A percentile compares a stretch with the other conserved stretches of the same genome.
Conservation (phyloP, 177 flowering plant genomes). For the Tripterygium wilfordii region DNA sequence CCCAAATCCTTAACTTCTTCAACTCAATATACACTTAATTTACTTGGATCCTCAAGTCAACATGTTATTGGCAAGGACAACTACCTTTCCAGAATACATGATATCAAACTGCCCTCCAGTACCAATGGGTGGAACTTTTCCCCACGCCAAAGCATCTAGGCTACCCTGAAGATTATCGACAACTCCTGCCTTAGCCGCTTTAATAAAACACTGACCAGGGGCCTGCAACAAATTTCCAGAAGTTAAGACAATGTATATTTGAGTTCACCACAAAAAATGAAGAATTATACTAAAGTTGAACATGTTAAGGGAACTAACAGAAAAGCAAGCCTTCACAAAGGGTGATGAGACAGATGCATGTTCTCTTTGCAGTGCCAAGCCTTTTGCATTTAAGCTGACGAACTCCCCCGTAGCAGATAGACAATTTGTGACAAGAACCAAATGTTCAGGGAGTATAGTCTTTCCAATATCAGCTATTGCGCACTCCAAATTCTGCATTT, state of each 20-base stretch:
- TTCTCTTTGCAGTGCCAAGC: slow-evolving; percentile 51
- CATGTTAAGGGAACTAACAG: slow-evolving; percentile 35
- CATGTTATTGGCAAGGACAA: neutral
- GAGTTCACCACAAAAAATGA: neutral
- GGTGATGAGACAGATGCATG: slow-evolving; percentile 53
- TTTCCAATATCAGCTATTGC: slow-evolving; percentile 67
- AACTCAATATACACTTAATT: neutral
- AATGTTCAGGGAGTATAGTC: slow-evolving; percentile 60
- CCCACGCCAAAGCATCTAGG: slow-evolving; percentile 89
- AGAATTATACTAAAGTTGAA: neutral
- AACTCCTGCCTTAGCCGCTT: slow-evolving; percentile 71
- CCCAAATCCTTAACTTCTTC: no score
- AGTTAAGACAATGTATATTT: neutral
- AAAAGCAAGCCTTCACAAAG: slow-evolving; percentile 78
- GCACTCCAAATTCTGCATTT: slow-evolving; percentile 55
- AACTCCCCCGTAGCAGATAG: slow-evolving; percentile 83
- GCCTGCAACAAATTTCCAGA: slow-evolving; percentile 38
- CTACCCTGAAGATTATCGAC: slow-evolving; percentile 67
- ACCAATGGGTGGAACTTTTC: slow-evolving; percentile 62
- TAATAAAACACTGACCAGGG: slow-evolving; percentile 58
- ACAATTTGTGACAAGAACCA: slow-evolving; percentile 60
- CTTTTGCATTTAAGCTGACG: slow-evolving; percentile 63
- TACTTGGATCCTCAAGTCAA: neutral
- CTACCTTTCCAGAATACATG: slow-evolving; percentile 63
- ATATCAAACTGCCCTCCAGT: slow-evolving; percentile 78